Percentiles rank a stretch among this genome's conserved stretches.
Conservation (phyloP, 1,139 yeast species). For the Pichia kudriavzevii region DNA sequence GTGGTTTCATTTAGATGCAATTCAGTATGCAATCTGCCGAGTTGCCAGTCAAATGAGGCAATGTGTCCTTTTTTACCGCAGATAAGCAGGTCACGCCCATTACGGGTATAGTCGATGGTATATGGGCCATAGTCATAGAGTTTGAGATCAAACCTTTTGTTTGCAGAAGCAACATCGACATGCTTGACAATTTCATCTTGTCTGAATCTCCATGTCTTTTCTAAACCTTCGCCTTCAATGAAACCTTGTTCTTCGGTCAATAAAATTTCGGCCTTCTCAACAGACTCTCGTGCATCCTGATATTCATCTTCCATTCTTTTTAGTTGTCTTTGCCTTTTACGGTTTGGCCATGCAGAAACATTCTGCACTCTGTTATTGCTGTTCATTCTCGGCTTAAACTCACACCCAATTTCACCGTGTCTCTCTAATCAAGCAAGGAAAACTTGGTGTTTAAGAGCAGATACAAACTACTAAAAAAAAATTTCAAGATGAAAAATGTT, state of each 20-base stretch:
- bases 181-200: conserved; percentile 72
- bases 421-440: too few relatives aligned
- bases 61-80: conserved; percentile 93
- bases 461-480: too few relatives aligned
- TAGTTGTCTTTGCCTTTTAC: conserved; percentile 30
- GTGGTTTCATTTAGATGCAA: conserved; percentile 82
- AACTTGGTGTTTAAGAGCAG: too few relatives aligned
- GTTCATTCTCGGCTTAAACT: too few relatives aligned
- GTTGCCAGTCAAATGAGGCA: conserved; percentile 94
- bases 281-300: conserved; percentile 69
- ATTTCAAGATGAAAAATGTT: too few relatives aligned
- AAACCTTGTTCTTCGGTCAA: conserved; percentile 79
- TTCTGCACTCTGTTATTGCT: too few relatives aligned
- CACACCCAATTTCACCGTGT: too few relatives aligned
- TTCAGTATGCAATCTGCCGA: conserved; percentile 75
- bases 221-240: conserved; percentile 91
- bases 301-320: conserved; percentile 65
- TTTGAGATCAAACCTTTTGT: conserved; percentile 67
- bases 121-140: conserved; percentile 86
- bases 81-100: conserved; percentile 76
- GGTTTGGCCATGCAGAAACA: conserved; percentile 1
- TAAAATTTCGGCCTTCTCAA: conserved; percentile 80
- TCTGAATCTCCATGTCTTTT: conserved; percentile 74
- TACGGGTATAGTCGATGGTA: conserved; percentile 68
- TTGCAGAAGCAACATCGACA: conserved; percentile 74